Evolutionary conservation across 805 yeast genomes (phyloP).

Genomic region (Osmozyma mogii): DNA sequence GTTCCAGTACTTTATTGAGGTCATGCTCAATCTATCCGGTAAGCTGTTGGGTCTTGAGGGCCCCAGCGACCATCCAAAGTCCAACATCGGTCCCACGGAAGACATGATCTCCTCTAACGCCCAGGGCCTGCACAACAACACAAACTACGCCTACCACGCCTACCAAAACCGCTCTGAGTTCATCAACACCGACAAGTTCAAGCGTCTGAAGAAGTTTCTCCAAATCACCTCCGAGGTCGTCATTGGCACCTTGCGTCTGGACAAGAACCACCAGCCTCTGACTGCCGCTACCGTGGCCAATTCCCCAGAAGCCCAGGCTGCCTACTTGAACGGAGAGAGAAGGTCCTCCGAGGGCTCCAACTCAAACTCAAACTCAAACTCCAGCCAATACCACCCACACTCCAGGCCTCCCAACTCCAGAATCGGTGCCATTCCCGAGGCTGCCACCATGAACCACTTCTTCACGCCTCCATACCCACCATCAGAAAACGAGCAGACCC

Average conservation of each 20-base stretch:
- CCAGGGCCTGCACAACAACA: constrained; percentile 13
- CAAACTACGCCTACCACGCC: constrained; percentile 11
- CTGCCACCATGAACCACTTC: constrained; percentile 9
- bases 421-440: constrained; percentile 3
- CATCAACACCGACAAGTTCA: constrained; percentile 73
- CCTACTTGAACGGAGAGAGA: no score
- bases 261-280: constrained; percentile 1
- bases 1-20: constrained; percentile 81
- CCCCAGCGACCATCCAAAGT: constrained; percentile 11
- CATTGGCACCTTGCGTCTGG: constrained; percentile 67
- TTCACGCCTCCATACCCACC: constrained; percentile 24
- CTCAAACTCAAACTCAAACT: neutral
- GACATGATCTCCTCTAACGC: constrained; percentile 3
- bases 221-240: constrained; percentile 76
- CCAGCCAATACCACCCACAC: neutral
- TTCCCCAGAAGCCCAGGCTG: neutral
- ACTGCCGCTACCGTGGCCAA: neutral
- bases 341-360: neutral
- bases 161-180: constrained; percentile 33
- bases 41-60: constrained; percentile 32
- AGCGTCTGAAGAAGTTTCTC: constrained; percentile 67
- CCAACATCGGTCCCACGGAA: constrained; percentile 3
- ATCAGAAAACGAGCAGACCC: constrained; percentile 1
- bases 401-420: neutral
- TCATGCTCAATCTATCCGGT: constrained; percentile 70